Evolutionary conservation across 2,329 filamentous ascomycete genomes (phyloP), one percentile per base, ranked within the genome.

Genomic region (Talaromyces sp.): DNA sequence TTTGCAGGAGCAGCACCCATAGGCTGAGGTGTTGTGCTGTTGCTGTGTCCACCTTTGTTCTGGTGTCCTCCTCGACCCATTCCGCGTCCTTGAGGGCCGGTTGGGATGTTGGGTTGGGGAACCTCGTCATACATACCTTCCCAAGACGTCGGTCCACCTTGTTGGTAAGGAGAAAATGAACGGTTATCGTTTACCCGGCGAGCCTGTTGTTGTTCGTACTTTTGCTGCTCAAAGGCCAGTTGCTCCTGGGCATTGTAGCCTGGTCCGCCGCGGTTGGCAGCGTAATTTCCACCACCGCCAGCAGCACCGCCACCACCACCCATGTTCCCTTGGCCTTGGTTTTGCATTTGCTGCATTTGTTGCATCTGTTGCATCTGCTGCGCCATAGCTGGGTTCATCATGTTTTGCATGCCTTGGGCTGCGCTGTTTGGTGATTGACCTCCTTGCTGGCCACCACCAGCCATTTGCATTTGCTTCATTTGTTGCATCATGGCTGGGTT

Each of bases 81-180:
- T 59, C 73, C 70, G 63, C 78, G 76, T 62, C 80, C 77, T 61
- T 77, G 78, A 56, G 82, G 80, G 53, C 80, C 82, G 17, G 78
- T 80, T 65, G 81, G 79, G 60, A 87, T 84, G 67, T 88, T 87
- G 5, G 91, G 91, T 71, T 93, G 91, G 17, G 92, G 93, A 1
- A 93, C 90, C 73, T 97, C 93, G 72, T 98, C 93, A 74, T 97
- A 98, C 92, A 96, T 96, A 70, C 93, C 93, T 74, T 98, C 93
- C 92, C 93, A 97, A 46, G 89, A 93, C 26, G 90, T 91, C n/a
- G 89, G 89, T 17, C 86, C 86, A 51, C 85, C 86, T 60, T 83
- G 69, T 73, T 81, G 73, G 63, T 79, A 77, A 43, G 76, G 72
- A 59, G 75, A 70, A 69, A 76, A 75, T 19, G 66, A 71, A 13